Evolutionary conservation across 352 stramenopile species (phyloP), one percentile per base, ranked within the genome.

Genomic region (Phytophthora lateralis): DNA sequence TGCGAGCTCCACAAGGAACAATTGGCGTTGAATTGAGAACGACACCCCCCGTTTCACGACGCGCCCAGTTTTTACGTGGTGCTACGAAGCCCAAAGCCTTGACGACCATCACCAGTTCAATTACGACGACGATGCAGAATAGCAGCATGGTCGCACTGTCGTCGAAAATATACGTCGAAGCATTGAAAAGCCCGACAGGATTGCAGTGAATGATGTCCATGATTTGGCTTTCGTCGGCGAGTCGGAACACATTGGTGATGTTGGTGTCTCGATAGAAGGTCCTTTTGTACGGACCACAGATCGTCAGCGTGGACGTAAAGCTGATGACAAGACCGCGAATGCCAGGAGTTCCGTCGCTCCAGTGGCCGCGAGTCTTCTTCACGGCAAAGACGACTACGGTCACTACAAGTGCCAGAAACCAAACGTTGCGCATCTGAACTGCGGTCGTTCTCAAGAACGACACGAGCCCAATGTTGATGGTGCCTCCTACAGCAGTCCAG

Each of bases 391-490:
- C 51, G 6, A 49, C 11, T 6, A 73, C 10, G 20, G 65, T 78
- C 17, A 60, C 56, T 2, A 78, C 20, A 12, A 82, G 34, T 14
- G 68, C 71, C 14, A 85, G 17, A 11, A 81, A 18, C 73, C 68
- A 83, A 2, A 79, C 66, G 11, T 70, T 79, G 9, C 76, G 73
- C 71, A 85, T 82, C 17, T 82, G 73, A 12, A 80, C 49, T 6
- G 69, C 69, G 2, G 66, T 66, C 2, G 69, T 58, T 14, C 42
- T 41, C 1, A 71, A 17, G 24, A 80, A 80, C 1, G 56, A 21
- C 37, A 71, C 27, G 12, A 69, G 10, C 6, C 68, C 52, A 10
- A 81, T 59, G 15, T 63, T 66, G 7, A 39, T 49, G 2, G 48
- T 34, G 4, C 55, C 51, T 10, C 57, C 69, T 11, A 72, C 49